Percentiles rank a stretch among this genome's conserved stretches.
phyloP scores from a whole-genome alignment of 495 filamentous ascomycete species.

The Penicillium pancosmium region DNA sequence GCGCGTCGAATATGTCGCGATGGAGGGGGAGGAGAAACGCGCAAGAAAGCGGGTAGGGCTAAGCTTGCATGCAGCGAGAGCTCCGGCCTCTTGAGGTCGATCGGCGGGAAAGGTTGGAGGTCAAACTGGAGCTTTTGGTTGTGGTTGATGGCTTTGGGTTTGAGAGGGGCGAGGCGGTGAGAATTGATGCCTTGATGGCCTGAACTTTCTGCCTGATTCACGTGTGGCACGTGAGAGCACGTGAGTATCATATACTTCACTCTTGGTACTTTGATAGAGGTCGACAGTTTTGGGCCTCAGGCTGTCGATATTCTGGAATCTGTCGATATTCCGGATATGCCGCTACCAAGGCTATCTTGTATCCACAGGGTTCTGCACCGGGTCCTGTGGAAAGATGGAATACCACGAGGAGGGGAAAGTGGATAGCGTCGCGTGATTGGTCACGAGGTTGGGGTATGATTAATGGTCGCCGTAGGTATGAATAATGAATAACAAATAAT shows the following conservation, averaged over 20 bases:
- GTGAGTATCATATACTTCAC: background rate
- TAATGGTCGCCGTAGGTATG: background rate
- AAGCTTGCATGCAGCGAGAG: slow-evolving; percentile 31
- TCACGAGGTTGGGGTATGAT: slow-evolving; percentile 20
- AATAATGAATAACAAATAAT: slow-evolving; percentile 2
- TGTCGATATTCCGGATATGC: no score
- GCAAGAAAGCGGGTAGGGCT: slow-evolving; percentile 30
- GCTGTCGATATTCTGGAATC: no score
- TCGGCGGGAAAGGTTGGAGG: slow-evolving; percentile 23
- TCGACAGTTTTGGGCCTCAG: no score
- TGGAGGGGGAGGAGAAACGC: slow-evolving; percentile 26
- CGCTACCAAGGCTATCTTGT: background rate
- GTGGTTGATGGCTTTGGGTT: slow-evolving; percentile 21
- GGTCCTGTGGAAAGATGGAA: no score
- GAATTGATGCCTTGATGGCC: slow-evolving; percentile 14
- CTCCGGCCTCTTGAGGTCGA: slow-evolving; percentile 21
- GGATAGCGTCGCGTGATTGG: slow-evolving; percentile 29
- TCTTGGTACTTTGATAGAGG: background rate
- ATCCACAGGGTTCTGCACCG: background rate
- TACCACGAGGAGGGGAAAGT: slow-evolving; percentile 16
- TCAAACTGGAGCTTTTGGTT: slow-evolving; percentile 19
- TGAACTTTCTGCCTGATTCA: background rate
- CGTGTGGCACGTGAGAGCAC: slow-evolving; percentile 2
- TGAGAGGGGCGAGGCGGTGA: slow-evolving; percentile 39
- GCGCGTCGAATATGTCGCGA: slow-evolving; percentile 38